Evolutionary conservation across 192 early-diverging fungal species (phyloP), one percentile per base, ranked within the genome.

Genomic region (Backusella sp.): DNA sequence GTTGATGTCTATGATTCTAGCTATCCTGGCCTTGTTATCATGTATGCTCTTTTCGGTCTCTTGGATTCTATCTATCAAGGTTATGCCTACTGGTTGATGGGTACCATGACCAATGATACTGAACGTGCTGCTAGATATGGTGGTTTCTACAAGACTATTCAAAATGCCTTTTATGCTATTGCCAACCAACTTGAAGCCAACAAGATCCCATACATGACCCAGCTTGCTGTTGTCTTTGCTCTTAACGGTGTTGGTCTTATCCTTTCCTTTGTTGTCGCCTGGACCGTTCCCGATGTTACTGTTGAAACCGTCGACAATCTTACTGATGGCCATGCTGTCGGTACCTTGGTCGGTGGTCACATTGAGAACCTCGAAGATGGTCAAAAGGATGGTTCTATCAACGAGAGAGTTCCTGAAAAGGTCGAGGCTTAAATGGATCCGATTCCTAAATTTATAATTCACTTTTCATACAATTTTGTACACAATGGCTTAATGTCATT

Each of bases 141-240:
- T 66, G 95, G 94, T 3, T 95, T 93, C 86, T 97, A 97, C 91
- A 97, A 97, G 89, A 92, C 91, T 69, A 91, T 95, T 70, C 95
- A 96, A 87, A 92, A 90, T 71, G 87, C 90, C 70, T 92, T 88
- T n/a, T 87, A 80, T 66, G 93, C 91, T 68, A 86, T 94, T 37
- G 84, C 89, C 0, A 91, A 91, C 88, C 89, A 91, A 73, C 80
- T 92, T 69, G 91, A 91, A 74, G 89, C 92, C 23, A 81, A 78
- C 34, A 52, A 77, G 7, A 78, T 83, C 30, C 41, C 85, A 12
- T 88, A 80, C 68, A 76, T 89, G 82, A 73, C 81, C 68, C 82
- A 88, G 72, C 81, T 88, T 52, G 73, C 72, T 68, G 35, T 79
- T 53, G 17, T 62, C 42, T 79, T 77, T 41, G 78, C 36, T 34